Base-by-base conservation (phyloP, 352 stramenopile genomes). In the Phytophthora meadii region DNA sequence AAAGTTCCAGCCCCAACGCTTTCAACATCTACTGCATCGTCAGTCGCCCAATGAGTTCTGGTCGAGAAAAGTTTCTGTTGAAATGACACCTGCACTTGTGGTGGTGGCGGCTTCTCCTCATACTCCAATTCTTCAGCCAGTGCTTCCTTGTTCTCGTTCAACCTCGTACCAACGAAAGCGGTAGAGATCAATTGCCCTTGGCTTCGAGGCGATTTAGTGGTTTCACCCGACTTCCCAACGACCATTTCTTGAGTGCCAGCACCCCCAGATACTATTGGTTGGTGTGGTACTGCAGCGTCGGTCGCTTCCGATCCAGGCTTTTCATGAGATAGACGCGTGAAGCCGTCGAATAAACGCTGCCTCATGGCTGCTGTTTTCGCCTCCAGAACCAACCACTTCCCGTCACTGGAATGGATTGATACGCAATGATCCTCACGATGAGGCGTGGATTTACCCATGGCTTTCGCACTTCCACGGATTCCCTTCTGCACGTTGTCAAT, bases 401-500 rank as follows among this genome's bases (percentile, higher is more conserved):
- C 75, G 24, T 88, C 74, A 9, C 51, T 75, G 27, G 70, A 79
- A 12, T 73, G 17, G 11, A 92, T 71, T 0, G 80, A 86, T 9
- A 92, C 46, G 28, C 82, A 89, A 17, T 79, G 46, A 4, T 54
- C 39, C 10, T 69, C 53, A 30, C 53, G 59, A 24, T 70, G 47
- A 7, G 47, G 28, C 17, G 59, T 54, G 4, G 65, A 59, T 52
- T 15, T 37, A 17, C 40, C 30, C 2, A 19, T 44, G 19, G 40
- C 59, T 22, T 64, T 76, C 1, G 54, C 50, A 32, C 68, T 82
- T 0, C 72, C 79, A 5, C 82, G 68, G 14, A 79, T 54, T 0
- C 84, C 84, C 19, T 73, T 85, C 6, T 82, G 57, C 24, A 92
- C 82, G 41, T 72, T 67, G 39, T 78, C 60, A 22, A 92, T 89